Base-by-base conservation (phyloP, 2,329 filamentous ascomycete species). In the Biscogniauxia marginata region DNA sequence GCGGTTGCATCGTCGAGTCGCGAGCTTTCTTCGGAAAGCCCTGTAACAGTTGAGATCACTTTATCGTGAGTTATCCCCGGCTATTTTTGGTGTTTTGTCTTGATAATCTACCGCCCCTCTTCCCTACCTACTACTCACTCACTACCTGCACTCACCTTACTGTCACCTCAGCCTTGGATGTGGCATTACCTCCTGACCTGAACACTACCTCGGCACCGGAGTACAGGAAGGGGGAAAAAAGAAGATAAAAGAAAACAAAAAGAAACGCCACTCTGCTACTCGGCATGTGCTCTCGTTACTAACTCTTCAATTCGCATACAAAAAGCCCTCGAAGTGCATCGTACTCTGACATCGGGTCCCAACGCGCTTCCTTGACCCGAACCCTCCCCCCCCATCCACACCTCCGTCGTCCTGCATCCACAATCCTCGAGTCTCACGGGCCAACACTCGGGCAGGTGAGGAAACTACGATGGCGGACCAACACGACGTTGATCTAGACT, bases 401-500 rank as follows among this genome's bases (percentile, higher is more conserved):
- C 56, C 60, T 59, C 57, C 47, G 59, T 61, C 61, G 60, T 57
- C 61, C 57, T 62, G 63, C 62, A 59, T 58, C 57, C 56, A 56
- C 60, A 57, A 59, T 59, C 54, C 44, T 62, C 62, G 44, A 65
- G 48, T 63, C 64, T 65, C 58, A 71, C 71, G 73, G 74, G 74
- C 76, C 74, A 73, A 73, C 65, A 69, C 66, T 66, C 69, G 72
- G 73, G 73, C 73, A 72, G 74, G 74, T 70, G 71, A 75, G 70
- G 71, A 63, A 70, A 65, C 64, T 63, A 79, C 70, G 72, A 88
- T 80, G 86, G 81, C 82, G 73, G 82, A 85, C 75, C 82, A 84
- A 75, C 80, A 91, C 79, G 93, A 98, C 79, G 91, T 98, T 79
- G 93, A 98, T 81, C 85, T 99, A 80, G 95, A 99, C 79, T 97